These are phyloP conservation scores for Tetrahymena elliotti DNA, from an alignment of 73 alveolate genomes.

Conservation along the genomic window DNA sequence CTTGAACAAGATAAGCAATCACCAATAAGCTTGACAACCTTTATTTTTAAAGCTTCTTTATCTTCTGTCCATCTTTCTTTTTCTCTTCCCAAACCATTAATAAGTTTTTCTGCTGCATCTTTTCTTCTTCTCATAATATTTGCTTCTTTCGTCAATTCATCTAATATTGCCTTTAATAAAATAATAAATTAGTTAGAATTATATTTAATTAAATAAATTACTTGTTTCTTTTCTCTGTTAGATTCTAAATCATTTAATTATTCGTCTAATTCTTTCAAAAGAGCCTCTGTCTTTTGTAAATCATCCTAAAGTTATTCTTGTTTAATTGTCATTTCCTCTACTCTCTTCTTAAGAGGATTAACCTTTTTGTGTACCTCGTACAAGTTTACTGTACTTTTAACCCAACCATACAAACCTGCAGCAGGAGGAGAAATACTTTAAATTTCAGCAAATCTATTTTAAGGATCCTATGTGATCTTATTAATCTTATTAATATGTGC, in stretches of 20 bases:
- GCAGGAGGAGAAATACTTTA: slow-evolving; percentile 66
- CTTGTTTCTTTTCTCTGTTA: slow-evolving; percentile 49
- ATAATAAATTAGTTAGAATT: not conserved
- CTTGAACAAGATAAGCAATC: slow-evolving; percentile 96
- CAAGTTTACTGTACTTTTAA: slow-evolving; percentile 49
- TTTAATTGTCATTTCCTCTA: slow-evolving; percentile 53
- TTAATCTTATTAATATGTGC: slow-evolving; percentile 20
- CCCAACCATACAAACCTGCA: slow-evolving; percentile 71
- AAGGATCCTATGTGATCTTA: slow-evolving; percentile 22
- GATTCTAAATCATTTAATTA: slow-evolving; percentile 64
- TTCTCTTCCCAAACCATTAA: slow-evolving; percentile 90
- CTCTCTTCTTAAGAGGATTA: slow-evolving; percentile 48
- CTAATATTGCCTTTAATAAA: slow-evolving; percentile 20
- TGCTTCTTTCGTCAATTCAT: slow-evolving; percentile 82
- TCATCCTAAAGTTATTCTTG: slow-evolving; percentile 56
- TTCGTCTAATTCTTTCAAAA: slow-evolving; percentile 46
- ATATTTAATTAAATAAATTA: not conserved
- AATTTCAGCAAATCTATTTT: slow-evolving; percentile 41
- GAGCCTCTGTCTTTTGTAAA: slow-evolving; percentile 53
- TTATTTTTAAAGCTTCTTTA: slow-evolving; percentile 65
- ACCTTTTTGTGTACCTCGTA: slow-evolving; percentile 35
- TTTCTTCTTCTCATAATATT: slow-evolving; percentile 79
- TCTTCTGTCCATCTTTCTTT: slow-evolving; percentile 92
- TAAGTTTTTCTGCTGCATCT: slow-evolving; percentile 91
- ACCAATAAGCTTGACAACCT: slow-evolving; percentile 90